Evolutionary conservation across 805 yeast genomes (phyloP).

Genomic region (Suhomyces sp.): DNA sequence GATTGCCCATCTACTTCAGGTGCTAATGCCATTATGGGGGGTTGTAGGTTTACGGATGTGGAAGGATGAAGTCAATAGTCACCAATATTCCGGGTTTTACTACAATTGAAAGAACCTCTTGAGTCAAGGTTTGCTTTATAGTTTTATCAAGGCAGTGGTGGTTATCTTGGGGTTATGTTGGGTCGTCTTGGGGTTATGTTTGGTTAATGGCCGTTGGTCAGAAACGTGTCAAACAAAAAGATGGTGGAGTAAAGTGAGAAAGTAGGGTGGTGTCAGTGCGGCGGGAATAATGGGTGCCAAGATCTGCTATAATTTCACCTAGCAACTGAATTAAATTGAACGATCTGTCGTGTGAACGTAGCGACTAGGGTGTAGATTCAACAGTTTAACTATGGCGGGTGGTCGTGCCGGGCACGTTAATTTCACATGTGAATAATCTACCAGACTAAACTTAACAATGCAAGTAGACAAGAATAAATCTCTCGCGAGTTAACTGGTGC

Average conservation of each 20-base stretch:
- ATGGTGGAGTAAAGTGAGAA: background rate
- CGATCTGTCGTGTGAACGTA: background rate
- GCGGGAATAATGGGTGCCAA: background rate
- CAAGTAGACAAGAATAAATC: background rate
- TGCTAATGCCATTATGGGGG: background rate
- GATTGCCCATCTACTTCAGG: constrained; percentile 3
- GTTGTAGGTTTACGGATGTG: background rate
- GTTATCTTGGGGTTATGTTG: background rate
- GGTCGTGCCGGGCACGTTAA: background rate
- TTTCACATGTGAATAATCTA: background rate
- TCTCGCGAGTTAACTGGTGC: background rate
- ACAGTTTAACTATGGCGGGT: background rate
- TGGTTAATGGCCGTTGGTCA: background rate
- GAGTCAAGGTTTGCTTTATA: background rate
- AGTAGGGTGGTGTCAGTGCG: background rate
- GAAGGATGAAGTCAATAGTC: background rate
- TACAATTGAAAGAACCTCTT: background rate
- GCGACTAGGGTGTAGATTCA: background rate
- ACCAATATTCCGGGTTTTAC: background rate
- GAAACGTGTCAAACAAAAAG: background rate
- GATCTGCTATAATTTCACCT: background rate
- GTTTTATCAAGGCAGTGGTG: background rate
- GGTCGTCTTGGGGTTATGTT: background rate
- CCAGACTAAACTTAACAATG: background rate
- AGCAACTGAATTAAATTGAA: background rate